Evolutionary conservation across 306 rosid genomes (phyloP).

Genomic region (Vicia sativa): DNA sequence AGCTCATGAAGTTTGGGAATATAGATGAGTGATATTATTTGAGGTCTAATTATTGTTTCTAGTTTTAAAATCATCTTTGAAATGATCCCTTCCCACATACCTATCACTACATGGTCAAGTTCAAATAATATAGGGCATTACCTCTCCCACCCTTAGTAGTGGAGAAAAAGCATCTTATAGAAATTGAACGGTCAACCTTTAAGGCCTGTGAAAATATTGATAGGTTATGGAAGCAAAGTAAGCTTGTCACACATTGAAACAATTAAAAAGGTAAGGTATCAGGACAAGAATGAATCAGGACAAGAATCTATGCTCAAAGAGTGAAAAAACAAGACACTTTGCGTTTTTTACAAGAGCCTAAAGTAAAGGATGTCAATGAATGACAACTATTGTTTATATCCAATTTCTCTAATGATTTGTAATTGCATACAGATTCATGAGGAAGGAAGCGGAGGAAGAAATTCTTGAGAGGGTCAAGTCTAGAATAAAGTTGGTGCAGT

Average conservation of each 20-base stretch:
- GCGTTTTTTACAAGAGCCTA: constrained; percentile 14
- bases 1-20: background rate
- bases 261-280: background rate
- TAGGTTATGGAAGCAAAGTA: constrained; percentile 9
- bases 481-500: constrained; percentile 11
- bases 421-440: constrained; percentile 11
- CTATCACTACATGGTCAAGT: no score
- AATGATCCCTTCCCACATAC: no score
- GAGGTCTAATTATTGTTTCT: no score
- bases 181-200: background rate
- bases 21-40: no score
- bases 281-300: no score
- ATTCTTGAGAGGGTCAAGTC: constrained; percentile 2
- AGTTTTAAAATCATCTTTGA: no score
- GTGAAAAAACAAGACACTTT: constrained; percentile 17
- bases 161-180: background rate
- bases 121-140: no score
- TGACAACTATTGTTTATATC: background rate
- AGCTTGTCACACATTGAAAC: constrained; percentile 32
- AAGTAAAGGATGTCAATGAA: constrained; percentile 24
- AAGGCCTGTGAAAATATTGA: constrained; percentile 17
- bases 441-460: constrained; percentile 4
- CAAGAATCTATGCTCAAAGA: background rate
- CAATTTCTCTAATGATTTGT: constrained; percentile 21
- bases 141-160: no score